Conservation (phyloP, 2,329 filamentous ascomycete species). For the Neocucurbitaria cava region DNA sequence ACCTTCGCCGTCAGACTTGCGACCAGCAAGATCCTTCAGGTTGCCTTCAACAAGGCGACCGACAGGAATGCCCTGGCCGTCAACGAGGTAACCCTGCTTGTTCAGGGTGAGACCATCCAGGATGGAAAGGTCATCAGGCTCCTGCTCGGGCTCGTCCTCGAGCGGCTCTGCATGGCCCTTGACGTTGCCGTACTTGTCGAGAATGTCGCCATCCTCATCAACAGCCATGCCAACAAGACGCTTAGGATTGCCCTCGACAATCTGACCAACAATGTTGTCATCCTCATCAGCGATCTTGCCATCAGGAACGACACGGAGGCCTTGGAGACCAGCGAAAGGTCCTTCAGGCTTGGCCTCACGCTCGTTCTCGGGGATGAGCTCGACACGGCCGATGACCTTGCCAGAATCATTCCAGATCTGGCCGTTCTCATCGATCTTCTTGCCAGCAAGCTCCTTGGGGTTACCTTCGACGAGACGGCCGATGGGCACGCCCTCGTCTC, state of each 20-base stretch:
- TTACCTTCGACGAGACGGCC: slow-evolving; percentile 74
- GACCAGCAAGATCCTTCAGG: slow-evolving; percentile 62
- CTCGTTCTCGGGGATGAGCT: slow-evolving; percentile 72
- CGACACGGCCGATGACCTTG: slow-evolving; percentile 71
- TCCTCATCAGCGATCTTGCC: slow-evolving; percentile 60
- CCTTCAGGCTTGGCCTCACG: slow-evolving; percentile 59
- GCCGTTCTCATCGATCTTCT: slow-evolving; percentile 74
- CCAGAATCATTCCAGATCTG: slow-evolving; percentile 77
- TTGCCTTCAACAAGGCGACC: slow-evolving; percentile 64
- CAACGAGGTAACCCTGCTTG: slow-evolving; percentile 65
- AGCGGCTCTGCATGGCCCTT: slow-evolving; percentile 66
- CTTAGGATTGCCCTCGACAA: slow-evolving; percentile 66
- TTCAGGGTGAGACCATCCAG: slow-evolving; percentile 63
- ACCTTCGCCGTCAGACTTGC: slow-evolving; percentile 62
- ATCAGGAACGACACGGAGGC: slow-evolving; percentile 56
- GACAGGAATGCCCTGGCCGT: slow-evolving; percentile 60
- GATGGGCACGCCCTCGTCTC: slow-evolving; percentile 58
- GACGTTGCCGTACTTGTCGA: slow-evolving; percentile 68
- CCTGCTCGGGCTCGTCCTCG: slow-evolving; percentile 51
- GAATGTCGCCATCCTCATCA: slow-evolving; percentile 68
- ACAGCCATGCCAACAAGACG: slow-evolving; percentile 65
- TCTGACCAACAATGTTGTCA: slow-evolving; percentile 59
- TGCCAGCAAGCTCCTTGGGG: slow-evolving; percentile 67
- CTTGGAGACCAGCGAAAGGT: slow-evolving; percentile 58
- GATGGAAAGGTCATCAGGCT: slow-evolving; percentile 58